A percentile compares a stretch with the other conserved stretches of the same genome.
These are phyloP conservation scores for Cardamine chenopodiifolia DNA, from an alignment of 345 rosid species.

Conservation along the genomic window DNA sequence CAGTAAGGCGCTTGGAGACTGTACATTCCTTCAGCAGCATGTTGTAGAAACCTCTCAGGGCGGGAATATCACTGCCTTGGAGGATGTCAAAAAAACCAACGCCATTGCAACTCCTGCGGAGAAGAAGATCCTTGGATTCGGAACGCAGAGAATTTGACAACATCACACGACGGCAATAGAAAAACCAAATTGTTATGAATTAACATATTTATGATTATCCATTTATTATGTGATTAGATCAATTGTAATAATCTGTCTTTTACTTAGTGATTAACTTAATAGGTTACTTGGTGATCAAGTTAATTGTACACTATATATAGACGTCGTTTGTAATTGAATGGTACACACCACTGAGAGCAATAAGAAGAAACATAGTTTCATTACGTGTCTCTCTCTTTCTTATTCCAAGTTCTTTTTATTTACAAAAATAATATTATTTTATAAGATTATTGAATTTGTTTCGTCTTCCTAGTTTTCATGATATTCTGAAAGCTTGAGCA, in stretches of 20 bases:
- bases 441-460: not conserved
- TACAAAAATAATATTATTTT: too few relatives aligned
- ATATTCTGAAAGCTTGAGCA: not conserved
- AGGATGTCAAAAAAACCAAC: slow-evolving; percentile 50
- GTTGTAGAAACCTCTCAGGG: slow-evolving; percentile 46
- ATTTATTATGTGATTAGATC: too few relatives aligned
- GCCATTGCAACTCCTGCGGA: slow-evolving; percentile 40
- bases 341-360: too few relatives aligned
- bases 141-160: not conserved
- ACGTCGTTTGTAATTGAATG: too few relatives aligned
- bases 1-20: slow-evolving; percentile 36
- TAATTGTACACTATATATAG: too few relatives aligned
- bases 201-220: too few relatives aligned
- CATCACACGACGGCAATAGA: not conserved
- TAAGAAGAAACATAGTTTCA: too few relatives aligned
- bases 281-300: too few relatives aligned
- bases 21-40: slow-evolving; percentile 53
- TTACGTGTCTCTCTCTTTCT: too few relatives aligned
- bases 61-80: slow-evolving; percentile 37
- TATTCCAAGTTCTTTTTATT: too few relatives aligned
- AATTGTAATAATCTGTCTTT: too few relatives aligned
- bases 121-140: slow-evolving; percentile 42
- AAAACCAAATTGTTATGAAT: not conserved
- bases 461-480: not conserved
- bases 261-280: too few relatives aligned